Conservation (phyloP, 23 red algal species). For the Gracilaria caudata region DNA sequence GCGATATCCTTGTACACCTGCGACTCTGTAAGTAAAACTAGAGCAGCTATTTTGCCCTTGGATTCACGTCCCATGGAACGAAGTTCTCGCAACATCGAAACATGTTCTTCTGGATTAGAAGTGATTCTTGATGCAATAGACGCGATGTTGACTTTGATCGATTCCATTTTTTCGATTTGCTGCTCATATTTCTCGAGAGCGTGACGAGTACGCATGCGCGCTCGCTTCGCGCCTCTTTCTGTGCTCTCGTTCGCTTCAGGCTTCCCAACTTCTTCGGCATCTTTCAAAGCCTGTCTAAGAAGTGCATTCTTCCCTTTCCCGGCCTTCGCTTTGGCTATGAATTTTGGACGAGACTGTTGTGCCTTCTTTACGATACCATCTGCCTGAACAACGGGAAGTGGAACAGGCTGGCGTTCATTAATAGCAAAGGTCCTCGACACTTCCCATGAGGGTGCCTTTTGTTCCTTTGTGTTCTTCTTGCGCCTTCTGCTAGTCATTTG, state of each 20-base stretch:
- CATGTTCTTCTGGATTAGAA: constrained; percentile 36
- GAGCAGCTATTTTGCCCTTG: constrained; percentile 40
- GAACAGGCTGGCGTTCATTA: not conserved
- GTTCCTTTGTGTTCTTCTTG: constrained; percentile 2
- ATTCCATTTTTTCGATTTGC: constrained; percentile 37
- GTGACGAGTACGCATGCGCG: not conserved
- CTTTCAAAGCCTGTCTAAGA: not conserved
- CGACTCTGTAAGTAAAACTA: constrained; percentile 70
- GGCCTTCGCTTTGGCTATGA: constrained; percentile 37
- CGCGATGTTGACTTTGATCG: constrained; percentile 36
- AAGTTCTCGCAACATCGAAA: constrained; percentile 43
- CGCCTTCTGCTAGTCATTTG: not conserved
- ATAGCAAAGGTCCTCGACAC: constrained; percentile 11
- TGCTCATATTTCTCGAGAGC: constrained; percentile 31
- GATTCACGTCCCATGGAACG: constrained; percentile 6
- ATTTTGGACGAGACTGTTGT: constrained; percentile 10
- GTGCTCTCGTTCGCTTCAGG: not conserved
- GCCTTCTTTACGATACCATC: constrained; percentile 38
- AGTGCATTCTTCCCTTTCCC: constrained; percentile 19
- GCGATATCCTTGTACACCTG: constrained; percentile 60
- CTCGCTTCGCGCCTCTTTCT: not conserved
- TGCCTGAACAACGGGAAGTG: constrained; percentile 47
- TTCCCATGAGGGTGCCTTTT: constrained; percentile 38
- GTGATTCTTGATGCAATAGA: constrained; percentile 54
- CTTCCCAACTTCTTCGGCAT: not conserved